Evolutionary conservation across 2,329 filamentous ascomycete genomes (phyloP).

Genomic region (Paecilomyces sp.): DNA sequence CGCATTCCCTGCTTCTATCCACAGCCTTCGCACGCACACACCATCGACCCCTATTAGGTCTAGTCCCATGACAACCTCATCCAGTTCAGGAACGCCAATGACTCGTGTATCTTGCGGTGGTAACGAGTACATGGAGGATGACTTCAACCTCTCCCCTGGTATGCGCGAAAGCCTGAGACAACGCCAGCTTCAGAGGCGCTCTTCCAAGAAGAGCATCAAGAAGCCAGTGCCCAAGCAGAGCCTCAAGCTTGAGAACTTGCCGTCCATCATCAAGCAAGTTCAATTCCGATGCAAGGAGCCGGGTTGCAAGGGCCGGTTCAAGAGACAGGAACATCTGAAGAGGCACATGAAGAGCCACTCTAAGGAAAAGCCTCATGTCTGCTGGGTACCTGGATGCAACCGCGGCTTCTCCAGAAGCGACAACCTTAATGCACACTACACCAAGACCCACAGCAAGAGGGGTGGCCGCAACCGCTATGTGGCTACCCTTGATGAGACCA

Average conservation of each 20-base stretch:
- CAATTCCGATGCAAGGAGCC: slow-evolving; percentile 35
- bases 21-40: slow-evolving; percentile 27
- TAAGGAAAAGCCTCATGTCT: slow-evolving; percentile 36
- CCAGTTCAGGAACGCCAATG: slow-evolving; percentile 27
- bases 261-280: slow-evolving; percentile 33
- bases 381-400: slow-evolving; percentile 38
- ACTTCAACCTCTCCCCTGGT: slow-evolving; percentile 25
- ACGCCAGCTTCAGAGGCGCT: slow-evolving; percentile 20
- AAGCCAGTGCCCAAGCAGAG: slow-evolving; percentile 27
- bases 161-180: slow-evolving; percentile 21
- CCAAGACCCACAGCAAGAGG: slow-evolving; percentile 40
- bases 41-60: slow-evolving; percentile 30
- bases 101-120: slow-evolving; percentile 26
- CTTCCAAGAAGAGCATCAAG: slow-evolving; percentile 22
- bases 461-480: slow-evolving; percentile 40
- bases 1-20: slow-evolving; percentile 26
- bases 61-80: slow-evolving; percentile 25
- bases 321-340: slow-evolving; percentile 44
- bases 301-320: slow-evolving; percentile 40
- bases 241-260: slow-evolving; percentile 28
- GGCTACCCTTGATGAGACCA: slow-evolving; percentile 36
- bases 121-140: slow-evolving; percentile 26
- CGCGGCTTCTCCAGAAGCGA: slow-evolving; percentile 37
- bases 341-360: slow-evolving; percentile 43
- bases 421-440: slow-evolving; percentile 40